Base-by-base conservation (phyloP, 176 grass and related monocot species). In the Aegilops bicornis region DNA sequence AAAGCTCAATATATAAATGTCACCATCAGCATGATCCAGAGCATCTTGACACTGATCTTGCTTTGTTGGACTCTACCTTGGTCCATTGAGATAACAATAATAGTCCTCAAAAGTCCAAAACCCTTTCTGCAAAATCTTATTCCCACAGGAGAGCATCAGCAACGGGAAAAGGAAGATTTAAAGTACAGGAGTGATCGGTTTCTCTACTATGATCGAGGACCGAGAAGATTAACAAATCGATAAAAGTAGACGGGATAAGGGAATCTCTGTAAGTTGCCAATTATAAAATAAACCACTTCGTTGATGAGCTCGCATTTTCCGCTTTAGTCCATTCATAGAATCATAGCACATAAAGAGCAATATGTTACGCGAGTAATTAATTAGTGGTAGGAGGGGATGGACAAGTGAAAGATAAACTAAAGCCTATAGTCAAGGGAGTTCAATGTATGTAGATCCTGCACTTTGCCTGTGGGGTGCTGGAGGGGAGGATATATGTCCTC, bases 41-140 rank as follows among this genome's bases (percentile, higher is more conserved):
- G 73, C 91, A 93, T 96, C 89, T 96, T 85, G 76, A 91, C 79
- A 79, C 77, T 90, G 80, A 93, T 91, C 91, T 83, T 75, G 33
- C 75, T 86, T 86, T 65, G 81, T 91, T 89, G 85, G 82, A 83
- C 78, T 86, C 62, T 85, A 62, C 47, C 88, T 86, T 96, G 32
- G 62, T 75, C 62, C 87, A 88, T 88, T 76, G 59, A 76, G 86
- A 81, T 85, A 86, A 83, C 82, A 86, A 83, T 83, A 86, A 64
- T 86, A 86, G 64, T 32, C 86, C 83, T 81, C 89, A 59, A 86
- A 95, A 90, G 71, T 85, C 81, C 86, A 80, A 81, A 60, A 77
- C 77, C 81, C 82, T 86, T 87, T 83, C 65, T 76, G 25, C 30
- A 65, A 61, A 85, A 84, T 85, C 32, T 75, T 82, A 85, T 94